Percentiles rank a stretch among this genome's conserved stretches.
Conservation (phyloP, 768 basidiomycete genomes). For the Collybia mongolica region DNA sequence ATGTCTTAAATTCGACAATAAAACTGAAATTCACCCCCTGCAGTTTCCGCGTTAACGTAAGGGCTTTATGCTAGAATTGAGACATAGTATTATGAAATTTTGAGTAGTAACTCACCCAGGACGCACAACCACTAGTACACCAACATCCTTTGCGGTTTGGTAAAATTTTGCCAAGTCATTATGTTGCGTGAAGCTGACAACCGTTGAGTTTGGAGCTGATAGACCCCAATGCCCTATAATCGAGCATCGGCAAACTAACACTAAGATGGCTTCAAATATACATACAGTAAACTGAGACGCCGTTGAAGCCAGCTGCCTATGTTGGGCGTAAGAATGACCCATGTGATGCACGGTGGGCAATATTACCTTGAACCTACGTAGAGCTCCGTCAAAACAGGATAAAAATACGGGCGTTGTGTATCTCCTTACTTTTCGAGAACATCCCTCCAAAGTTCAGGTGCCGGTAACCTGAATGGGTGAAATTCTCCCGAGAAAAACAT, state of each 20-base stretch:
- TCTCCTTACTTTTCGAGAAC: slow-evolving; percentile 51
- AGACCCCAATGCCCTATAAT: slow-evolving; percentile 61
- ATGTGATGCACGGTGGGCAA: not conserved
- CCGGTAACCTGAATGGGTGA: slow-evolving; percentile 66
- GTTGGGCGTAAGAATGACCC: slow-evolving; percentile 16
- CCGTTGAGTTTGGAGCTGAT: slow-evolving; percentile 56
- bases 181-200: slow-evolving; percentile 58
- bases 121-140: slow-evolving; percentile 63
- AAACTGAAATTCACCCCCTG: slow-evolving; percentile 42
- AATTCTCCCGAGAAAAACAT: slow-evolving; percentile 68
- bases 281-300: slow-evolving; percentile 57
- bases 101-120: slow-evolving; percentile 47
- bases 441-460: slow-evolving; percentile 66
- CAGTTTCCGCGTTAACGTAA: slow-evolving; percentile 66
- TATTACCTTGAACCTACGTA: slow-evolving; percentile 20
- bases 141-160: slow-evolving; percentile 59
- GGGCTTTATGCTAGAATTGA: slow-evolving; percentile 18
- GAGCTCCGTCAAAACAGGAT: not conserved
- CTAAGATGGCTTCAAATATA: slow-evolving; percentile 33
- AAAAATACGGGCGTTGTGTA: not conserved
- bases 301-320: slow-evolving; percentile 68
- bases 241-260: slow-evolving; percentile 17
- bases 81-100: not conserved
- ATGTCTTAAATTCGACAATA: not conserved
- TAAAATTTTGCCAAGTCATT: slow-evolving; percentile 58